phyloP scores from a whole-genome alignment of 495 filamentous ascomycete species.

The Neurospora sp. region DNA sequence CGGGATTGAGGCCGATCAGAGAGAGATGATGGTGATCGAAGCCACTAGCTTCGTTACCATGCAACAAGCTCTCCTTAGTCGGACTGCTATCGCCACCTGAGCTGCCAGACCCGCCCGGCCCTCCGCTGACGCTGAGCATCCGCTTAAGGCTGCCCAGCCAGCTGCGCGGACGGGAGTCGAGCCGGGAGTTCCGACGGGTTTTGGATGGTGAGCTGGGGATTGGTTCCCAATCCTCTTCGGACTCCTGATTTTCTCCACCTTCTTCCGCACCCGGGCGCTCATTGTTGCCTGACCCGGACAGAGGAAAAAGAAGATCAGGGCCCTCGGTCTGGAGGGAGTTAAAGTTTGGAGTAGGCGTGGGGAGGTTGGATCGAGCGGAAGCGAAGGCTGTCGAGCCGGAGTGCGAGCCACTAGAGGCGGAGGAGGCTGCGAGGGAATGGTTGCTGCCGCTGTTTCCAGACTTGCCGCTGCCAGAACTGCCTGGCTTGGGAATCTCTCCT shows the following conservation, averaged over 20 bases:
- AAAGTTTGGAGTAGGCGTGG: neutral
- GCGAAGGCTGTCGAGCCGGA: neutral
- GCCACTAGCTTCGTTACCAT: conserved; percentile 3
- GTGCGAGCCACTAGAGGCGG: neutral
- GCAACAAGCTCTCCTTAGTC: conserved; percentile 16
- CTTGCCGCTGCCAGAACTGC: conserved; percentile 6
- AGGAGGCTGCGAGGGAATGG: conserved; percentile 3
- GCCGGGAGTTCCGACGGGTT: neutral
- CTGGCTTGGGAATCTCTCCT: conserved; percentile 8
- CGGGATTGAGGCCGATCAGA: neutral
- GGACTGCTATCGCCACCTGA: conserved; percentile 11
- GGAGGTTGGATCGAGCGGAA: neutral
- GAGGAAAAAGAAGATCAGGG: neutral
- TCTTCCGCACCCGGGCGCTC: neutral
- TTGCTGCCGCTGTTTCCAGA: conserved; percentile 22
- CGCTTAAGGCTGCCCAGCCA: conserved; percentile 41
- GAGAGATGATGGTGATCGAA: neutral
- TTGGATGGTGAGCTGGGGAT: neutral
- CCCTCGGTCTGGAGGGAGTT: neutral
- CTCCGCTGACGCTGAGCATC: conserved; percentile 28
- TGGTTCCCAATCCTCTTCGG: neutral
- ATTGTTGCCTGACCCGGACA: neutral
- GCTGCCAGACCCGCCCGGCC: conserved; percentile 2
- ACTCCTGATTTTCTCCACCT: neutral
- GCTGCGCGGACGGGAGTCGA: conserved; percentile 14